Evolutionary conservation across 108 stramenopile genomes (phyloP).

Genomic region (Schizochytrium sp.): DNA sequence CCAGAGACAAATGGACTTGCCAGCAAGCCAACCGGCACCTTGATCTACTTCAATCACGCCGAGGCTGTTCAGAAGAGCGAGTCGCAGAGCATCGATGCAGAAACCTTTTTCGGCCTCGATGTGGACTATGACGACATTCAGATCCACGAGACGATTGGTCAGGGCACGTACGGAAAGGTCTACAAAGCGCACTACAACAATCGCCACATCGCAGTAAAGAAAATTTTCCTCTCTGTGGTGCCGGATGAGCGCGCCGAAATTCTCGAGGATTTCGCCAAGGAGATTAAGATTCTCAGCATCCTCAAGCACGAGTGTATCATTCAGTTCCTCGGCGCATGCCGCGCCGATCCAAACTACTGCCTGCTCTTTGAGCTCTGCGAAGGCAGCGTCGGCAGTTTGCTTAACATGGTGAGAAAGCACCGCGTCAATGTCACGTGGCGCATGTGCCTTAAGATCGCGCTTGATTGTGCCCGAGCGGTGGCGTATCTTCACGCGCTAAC

Average conservation of each 20-base stretch:
- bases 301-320: constrained; percentile 15
- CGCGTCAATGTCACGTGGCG: constrained; percentile 20
- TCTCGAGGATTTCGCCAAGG: constrained; percentile 19
- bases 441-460: background rate
- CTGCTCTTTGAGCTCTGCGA: constrained; percentile 21
- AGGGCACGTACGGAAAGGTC: constrained; percentile 20
- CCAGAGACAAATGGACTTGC: constrained; percentile 5
- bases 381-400: constrained; percentile 12
- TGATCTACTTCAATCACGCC: constrained; percentile 7
- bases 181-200: constrained; percentile 21
- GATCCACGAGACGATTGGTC: constrained; percentile 9
- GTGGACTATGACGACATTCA: constrained; percentile 10
- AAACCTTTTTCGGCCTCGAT: constrained; percentile 12
- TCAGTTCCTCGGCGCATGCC: constrained; percentile 11
- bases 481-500: constrained; percentile 3
- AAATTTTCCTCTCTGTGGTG: background rate
- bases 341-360: constrained; percentile 19
- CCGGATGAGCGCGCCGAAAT: constrained; percentile 17
- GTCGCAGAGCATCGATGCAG: constrained; percentile 13
- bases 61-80: background rate
- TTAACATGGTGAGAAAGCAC: background rate
- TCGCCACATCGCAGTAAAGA: background rate
- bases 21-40: background rate
- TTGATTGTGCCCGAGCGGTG: background rate
- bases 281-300: constrained; percentile 21